Percentiles rank a stretch among this genome's conserved stretches.
These are phyloP conservation scores for Sugiyamaella qingdaonensis DNA, from an alignment of 805 yeast species.

Conservation along the genomic window DNA sequence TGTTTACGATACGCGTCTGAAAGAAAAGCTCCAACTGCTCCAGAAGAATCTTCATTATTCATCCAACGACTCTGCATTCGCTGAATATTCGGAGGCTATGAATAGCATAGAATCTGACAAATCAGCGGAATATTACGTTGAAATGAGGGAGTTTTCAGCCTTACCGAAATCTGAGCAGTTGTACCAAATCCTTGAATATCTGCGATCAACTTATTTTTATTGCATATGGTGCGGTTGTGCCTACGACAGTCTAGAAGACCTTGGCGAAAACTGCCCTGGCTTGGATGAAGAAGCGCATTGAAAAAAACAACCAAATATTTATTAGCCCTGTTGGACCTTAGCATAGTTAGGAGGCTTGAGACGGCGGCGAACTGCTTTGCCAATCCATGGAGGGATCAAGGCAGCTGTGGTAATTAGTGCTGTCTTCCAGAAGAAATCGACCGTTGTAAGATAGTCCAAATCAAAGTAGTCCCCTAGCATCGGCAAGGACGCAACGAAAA, in stretches of 20 bases:
- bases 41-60: background rate
- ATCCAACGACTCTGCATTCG: background rate
- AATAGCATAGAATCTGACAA: background rate
- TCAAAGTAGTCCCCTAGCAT: conserved; percentile 85
- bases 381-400: conserved; percentile 84
- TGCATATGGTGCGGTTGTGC: conserved; percentile 50
- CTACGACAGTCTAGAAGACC: conserved; percentile 37
- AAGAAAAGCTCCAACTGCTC: background rate
- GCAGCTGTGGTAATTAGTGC: conserved; percentile 62
- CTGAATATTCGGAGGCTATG: background rate
- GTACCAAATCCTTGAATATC: conserved; percentile 34
- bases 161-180: conserved; percentile 14
- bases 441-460: conserved; percentile 53
- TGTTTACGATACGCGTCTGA: conserved; percentile 7
- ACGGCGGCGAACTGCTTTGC: conserved; percentile 66
- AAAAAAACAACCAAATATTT: background rate
- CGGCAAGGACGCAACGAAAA: conserved; percentile 75
- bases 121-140: background rate
- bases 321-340: conserved; percentile 77
- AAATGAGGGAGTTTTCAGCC: background rate
- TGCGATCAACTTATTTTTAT: conserved; percentile 40
- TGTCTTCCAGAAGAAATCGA: conserved; percentile 66
- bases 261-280: conserved; percentile 49
- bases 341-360: conserved; percentile 95
- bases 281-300: conserved; percentile 41